These are phyloP conservation scores for Scutellaria galericulata DNA, from an alignment of 257 asterid species.

Conservation along the genomic window DNA sequence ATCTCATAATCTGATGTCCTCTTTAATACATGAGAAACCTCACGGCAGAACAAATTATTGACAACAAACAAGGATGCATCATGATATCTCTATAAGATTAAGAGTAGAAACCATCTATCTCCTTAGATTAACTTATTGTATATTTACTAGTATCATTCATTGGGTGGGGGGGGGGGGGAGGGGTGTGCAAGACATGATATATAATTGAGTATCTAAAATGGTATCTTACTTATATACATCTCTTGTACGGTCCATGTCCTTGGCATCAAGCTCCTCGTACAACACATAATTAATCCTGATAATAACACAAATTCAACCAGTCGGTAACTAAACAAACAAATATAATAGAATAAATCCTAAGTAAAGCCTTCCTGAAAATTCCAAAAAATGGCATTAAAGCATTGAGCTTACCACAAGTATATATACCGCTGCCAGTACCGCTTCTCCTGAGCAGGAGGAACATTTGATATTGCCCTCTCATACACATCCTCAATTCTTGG, in stretches of 20 bases:
- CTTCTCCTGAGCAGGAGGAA: constrained; percentile 97
- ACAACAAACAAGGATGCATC: neutral
- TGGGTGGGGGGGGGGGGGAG: no score
- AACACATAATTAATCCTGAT: constrained; percentile 87
- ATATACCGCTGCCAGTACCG: constrained; percentile 93
- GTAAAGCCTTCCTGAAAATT: neutral
- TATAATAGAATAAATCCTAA: neutral
- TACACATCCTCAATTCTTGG: constrained; percentile 77
- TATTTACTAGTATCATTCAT: neutral
- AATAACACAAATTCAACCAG: constrained; percentile 30
- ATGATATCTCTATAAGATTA: neutral
- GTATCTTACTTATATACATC: constrained; percentile 79
- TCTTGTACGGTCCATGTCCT: constrained; percentile 81
- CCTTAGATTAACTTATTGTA: neutral
- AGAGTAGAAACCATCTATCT: neutral
- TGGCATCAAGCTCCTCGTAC: constrained; percentile 89
- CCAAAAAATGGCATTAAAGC: neutral
- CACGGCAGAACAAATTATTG: neutral
- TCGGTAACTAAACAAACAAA: constrained; percentile 27
- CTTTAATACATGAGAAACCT: constrained; percentile 5
- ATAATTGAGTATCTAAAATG: constrained; percentile 19
- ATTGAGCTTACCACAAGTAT: constrained; percentile 72
- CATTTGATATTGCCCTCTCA: constrained; percentile 88
- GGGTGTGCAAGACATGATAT: neutral
- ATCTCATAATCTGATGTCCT: neutral